A percentile compares a stretch with the other conserved stretches of the same genome.
Evolutionary conservation across 352 stramenopile genomes (phyloP).

Genomic region (Pythium volutum): DNA sequence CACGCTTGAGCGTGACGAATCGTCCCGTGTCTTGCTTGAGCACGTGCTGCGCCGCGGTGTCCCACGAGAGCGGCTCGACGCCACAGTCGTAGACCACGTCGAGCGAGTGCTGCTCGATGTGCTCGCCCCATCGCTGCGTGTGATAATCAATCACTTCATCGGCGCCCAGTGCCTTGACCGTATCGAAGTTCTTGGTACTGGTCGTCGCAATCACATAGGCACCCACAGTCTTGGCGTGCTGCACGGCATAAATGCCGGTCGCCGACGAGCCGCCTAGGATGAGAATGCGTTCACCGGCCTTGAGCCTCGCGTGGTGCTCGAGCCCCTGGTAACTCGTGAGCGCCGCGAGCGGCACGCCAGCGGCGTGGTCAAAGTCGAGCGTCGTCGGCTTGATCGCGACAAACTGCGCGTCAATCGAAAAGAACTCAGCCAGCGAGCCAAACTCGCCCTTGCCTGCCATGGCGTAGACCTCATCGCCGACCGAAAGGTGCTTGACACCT

Average conservation of each 20-base stretch:
- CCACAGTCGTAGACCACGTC: slow-evolving; percentile 26
- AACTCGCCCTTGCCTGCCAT: slow-evolving; percentile 14
- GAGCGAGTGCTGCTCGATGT: slow-evolving; percentile 10
- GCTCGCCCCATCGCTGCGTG: slow-evolving; percentile 23
- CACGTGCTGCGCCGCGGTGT: slow-evolving; percentile 33
- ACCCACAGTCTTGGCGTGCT: slow-evolving; percentile 36
- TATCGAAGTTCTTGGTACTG: slow-evolving; percentile 33
- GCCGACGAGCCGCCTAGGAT: slow-evolving; percentile 8
- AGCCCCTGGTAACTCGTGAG: slow-evolving; percentile 41
- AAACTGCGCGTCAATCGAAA: slow-evolving; percentile 27
- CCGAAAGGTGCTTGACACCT: slow-evolving; percentile 1
- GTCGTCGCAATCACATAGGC: slow-evolving; percentile 28
- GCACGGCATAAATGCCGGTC: slow-evolving; percentile 37
- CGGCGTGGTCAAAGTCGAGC: slow-evolving; percentile 38
- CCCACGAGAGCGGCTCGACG: slow-evolving; percentile 33
- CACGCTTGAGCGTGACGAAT: slow-evolving; percentile 35
- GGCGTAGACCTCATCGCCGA: slow-evolving; percentile 21
- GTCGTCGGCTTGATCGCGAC: slow-evolving; percentile 39
- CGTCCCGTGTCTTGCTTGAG: slow-evolving; percentile 34
- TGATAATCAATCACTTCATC: slow-evolving; percentile 50
- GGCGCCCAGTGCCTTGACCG: slow-evolving; percentile 34
- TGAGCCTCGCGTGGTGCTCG: slow-evolving; percentile 17
- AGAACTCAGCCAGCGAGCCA: slow-evolving; percentile 37
- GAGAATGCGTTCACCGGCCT: slow-evolving; percentile 13
- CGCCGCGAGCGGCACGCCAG: slow-evolving; percentile 24